phyloP scores from a whole-genome alignment of 2,329 filamentous ascomycete genomes.

The Xylaria sp. region DNA sequence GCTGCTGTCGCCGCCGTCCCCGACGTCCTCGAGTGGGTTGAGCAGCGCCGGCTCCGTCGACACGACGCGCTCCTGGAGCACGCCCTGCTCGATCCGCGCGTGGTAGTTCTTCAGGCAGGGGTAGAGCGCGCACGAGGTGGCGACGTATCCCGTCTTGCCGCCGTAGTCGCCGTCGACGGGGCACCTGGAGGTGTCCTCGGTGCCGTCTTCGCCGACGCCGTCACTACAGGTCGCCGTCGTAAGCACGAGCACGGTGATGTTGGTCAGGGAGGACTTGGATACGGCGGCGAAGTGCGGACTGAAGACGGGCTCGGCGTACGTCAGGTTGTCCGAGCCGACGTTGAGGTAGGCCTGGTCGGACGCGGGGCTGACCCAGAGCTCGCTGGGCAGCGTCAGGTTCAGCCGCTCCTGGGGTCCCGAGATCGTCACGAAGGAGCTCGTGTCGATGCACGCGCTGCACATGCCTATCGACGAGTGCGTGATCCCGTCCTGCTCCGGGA shows the following conservation, averaged over 20 bases:
- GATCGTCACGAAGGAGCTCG: conserved; percentile 24
- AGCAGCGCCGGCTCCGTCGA: conserved; percentile 15
- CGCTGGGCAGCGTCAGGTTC: conserved; percentile 28
- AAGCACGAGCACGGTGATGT: conserved; percentile 26
- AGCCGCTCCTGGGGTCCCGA: not conserved
- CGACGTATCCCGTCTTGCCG: conserved; percentile 12
- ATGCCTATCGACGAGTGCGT: conserved; percentile 33
- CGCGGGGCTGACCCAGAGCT: conserved; percentile 19
- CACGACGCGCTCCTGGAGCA: conserved; percentile 17
- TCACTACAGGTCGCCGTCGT: conserved; percentile 22
- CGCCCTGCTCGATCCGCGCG: conserved; percentile 13
- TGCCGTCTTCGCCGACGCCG: no score
- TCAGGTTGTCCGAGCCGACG: conserved; percentile 16
- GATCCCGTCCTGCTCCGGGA: conserved; percentile 22
- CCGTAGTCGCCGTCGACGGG: conserved; percentile 13
- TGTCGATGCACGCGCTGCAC: conserved; percentile 31
- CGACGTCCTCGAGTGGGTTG: conserved; percentile 18
- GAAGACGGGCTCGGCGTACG: conserved; percentile 21
- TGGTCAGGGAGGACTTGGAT: conserved; percentile 16
- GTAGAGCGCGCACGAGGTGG: conserved; percentile 24
- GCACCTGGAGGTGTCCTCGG: conserved; percentile 15
- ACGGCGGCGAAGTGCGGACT: conserved; percentile 18
- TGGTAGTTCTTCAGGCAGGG: conserved; percentile 25
- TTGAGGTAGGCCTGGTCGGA: conserved; percentile 20
- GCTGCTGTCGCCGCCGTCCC: not conserved